Evolutionary conservation across 305 asterid species (phyloP).

Genomic region (Salvia sclarea): DNA sequence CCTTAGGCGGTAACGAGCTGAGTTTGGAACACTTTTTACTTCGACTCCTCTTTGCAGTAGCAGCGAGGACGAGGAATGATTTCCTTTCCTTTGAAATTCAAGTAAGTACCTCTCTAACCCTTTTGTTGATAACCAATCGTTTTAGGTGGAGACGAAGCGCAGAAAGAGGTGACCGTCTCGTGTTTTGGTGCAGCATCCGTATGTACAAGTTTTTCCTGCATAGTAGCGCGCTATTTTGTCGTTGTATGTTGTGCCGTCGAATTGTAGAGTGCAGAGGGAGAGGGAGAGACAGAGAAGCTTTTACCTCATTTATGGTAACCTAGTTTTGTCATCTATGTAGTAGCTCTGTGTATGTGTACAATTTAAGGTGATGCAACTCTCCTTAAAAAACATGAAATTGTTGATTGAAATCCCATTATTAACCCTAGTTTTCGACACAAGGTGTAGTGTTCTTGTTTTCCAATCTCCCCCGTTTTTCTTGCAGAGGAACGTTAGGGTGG

Average conservation of each 20-base stretch:
- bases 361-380: no score
- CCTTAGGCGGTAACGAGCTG: not conserved
- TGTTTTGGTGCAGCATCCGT: conserved; percentile 38
- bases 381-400: not conserved
- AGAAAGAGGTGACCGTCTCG: conserved; percentile 61
- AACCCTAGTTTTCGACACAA: conserved; percentile 7
- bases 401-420: conserved; percentile 7
- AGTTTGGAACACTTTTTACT: not conserved
- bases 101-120: conserved; percentile 6
- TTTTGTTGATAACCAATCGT: conserved; percentile 4
- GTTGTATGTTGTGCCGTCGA: conserved; percentile 55
- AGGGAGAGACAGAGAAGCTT: conserved; percentile 39
- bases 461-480: not conserved
- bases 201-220: conserved; percentile 40
- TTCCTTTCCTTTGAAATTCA: conserved; percentile 23
- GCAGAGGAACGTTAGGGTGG: conserved; percentile 1
- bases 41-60: conserved; percentile 11
- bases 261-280: conserved; percentile 65
- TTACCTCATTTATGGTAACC: conserved; percentile 36
- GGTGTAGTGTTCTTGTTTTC: not conserved
- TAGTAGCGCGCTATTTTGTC: conserved; percentile 38
- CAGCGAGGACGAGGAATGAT: conserved; percentile 13
- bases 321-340: conserved; percentile 18
- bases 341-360: not conserved
- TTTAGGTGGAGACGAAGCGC: conserved; percentile 79